Evolutionary conservation across 108 stramenopile genomes (phyloP), one percentile per base, ranked within the genome.

Genomic region (Cyclotella baltica): DNA sequence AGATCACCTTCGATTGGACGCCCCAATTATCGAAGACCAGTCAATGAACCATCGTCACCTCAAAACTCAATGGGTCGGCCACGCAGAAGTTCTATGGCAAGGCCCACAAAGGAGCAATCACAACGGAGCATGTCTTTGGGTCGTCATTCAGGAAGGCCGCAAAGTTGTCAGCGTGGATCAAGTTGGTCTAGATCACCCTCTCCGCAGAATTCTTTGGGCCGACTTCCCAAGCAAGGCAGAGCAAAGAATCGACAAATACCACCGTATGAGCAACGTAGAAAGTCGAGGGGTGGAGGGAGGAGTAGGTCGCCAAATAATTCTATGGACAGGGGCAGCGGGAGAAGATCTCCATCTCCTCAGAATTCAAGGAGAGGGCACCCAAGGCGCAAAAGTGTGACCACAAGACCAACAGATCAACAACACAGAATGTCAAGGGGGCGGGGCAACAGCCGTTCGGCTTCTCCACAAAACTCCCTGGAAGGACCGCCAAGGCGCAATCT

Each of bases 381-480:
- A 2, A 16, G 47, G 18, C 47, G 47, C n/a, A n/a, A n/a, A n/a
- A n/a, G n/a, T 2, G 18, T n/a, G 2, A 48, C n/a, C 1, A n/a
- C 19, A 6, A 16, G 47, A 48, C n/a, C 47, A n/a, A 16, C 18
- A 6, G n/a, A n/a, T 48, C 47, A 48, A 48, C 47, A n/a, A 4
- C 47, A n/a, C 19, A n/a, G 47, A n/a, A 1, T n/a, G 47, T n/a
- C n/a, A n/a, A 16, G 2, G 18, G n/a, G 47, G n/a, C n/a, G n/a
- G n/a, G n/a, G n/a, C n/a, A n/a, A n/a, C n/a, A n/a, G n/a, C n/a
- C n/a, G n/a, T 11, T 27, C 55, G 22, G 11, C 25, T 25, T 61
- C 59, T 33, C 59, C 59, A 3, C 59, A 61, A 33, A 61, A 61
- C 34, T 61, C 59, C 33, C 13, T 61, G 6, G 59, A 33, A 20